These are phyloP conservation scores for Akanthomyces muscarius DNA, from an alignment of 2,329 filamentous ascomycete genomes.

Conservation along the genomic window DNA sequence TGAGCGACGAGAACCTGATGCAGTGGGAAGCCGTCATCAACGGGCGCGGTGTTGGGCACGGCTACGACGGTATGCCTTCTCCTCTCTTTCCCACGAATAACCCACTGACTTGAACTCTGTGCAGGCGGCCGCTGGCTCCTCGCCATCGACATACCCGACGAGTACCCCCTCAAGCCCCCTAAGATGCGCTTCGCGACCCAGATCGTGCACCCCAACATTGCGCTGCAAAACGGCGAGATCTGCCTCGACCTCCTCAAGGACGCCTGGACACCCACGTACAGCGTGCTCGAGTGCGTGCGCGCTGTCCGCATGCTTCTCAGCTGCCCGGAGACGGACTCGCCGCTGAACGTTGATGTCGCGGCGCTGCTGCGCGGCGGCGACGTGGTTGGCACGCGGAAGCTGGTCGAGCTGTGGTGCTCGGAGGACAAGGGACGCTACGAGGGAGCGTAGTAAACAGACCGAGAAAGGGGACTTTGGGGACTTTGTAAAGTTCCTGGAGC, in stretches of 20 bases:
- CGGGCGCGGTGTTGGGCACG: slow-evolving; percentile 50
- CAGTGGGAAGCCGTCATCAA: slow-evolving; percentile 58
- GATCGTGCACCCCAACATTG: slow-evolving; percentile 79
- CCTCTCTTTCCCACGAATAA: neutral
- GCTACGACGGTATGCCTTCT: slow-evolving; percentile 49
- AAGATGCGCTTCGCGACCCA: slow-evolving; percentile 76
- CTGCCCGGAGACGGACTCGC: slow-evolving; percentile 67
- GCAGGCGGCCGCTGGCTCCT: slow-evolving; percentile 77
- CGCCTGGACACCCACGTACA: slow-evolving; percentile 83
- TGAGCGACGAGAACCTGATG: slow-evolving; percentile 51
- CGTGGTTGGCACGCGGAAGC: slow-evolving; percentile 58
- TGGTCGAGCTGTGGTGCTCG: slow-evolving; percentile 68
- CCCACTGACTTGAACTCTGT: neutral
- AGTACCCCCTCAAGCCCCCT: slow-evolving; percentile 77
- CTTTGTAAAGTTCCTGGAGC: neutral
- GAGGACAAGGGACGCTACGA: slow-evolving; percentile 35
- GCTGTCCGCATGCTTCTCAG: slow-evolving; percentile 63
- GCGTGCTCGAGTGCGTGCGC: slow-evolving; percentile 69
- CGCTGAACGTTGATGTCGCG: slow-evolving; percentile 75
- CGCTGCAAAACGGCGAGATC: slow-evolving; percentile 74
- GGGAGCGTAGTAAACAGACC: slow-evolving; percentile 26
- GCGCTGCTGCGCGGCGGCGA: slow-evolving; percentile 67
- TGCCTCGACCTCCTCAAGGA: slow-evolving; percentile 82
- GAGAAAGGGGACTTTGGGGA: neutral
- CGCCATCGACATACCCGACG: slow-evolving; percentile 66